Conservation (phyloP, 208 protist genomes). For the Trypanosoma lewisi region DNA sequence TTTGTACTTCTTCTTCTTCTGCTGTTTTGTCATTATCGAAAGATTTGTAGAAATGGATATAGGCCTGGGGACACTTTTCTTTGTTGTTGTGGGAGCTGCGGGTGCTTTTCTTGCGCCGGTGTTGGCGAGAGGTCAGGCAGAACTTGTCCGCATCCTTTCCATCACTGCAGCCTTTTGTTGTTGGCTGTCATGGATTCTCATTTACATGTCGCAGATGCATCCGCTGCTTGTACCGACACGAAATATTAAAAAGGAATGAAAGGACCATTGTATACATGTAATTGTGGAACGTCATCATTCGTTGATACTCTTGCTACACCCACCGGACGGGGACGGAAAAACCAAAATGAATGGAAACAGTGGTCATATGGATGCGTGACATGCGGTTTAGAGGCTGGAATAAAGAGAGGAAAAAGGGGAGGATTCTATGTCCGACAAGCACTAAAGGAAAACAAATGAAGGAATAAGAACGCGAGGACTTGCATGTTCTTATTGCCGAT, state of each 20-base stretch:
- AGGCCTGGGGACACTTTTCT: conserved; percentile 75
- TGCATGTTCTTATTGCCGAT: not conserved
- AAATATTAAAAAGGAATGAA: conserved; percentile 62
- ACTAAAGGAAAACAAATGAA: not conserved
- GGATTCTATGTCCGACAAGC: not conserved
- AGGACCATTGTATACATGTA: not conserved
- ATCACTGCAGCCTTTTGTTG: conserved; percentile 81
- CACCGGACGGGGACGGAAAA: not conserved
- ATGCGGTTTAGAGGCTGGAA: not conserved
- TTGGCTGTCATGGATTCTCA: conserved; percentile 91
- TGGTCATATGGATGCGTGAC: not conserved
- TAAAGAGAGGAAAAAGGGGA: not conserved
- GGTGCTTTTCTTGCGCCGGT: conserved; percentile 58
- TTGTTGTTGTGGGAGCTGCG: conserved; percentile 48
- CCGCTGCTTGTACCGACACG: conserved; percentile 86
- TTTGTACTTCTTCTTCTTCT: not conserved
- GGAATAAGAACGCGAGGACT: not conserved
- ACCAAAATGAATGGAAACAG: not conserved
- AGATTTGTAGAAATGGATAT: conserved; percentile 39
- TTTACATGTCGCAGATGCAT: conserved; percentile 94
- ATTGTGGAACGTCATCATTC: not conserved
- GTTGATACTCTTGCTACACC: not conserved
- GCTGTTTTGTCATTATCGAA: not conserved
- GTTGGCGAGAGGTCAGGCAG: conserved; percentile 82
- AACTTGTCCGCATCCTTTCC: conserved; percentile 76